Base-by-base conservation (phyloP, 208 protist species). In the Porcisia hertigi region DNA sequence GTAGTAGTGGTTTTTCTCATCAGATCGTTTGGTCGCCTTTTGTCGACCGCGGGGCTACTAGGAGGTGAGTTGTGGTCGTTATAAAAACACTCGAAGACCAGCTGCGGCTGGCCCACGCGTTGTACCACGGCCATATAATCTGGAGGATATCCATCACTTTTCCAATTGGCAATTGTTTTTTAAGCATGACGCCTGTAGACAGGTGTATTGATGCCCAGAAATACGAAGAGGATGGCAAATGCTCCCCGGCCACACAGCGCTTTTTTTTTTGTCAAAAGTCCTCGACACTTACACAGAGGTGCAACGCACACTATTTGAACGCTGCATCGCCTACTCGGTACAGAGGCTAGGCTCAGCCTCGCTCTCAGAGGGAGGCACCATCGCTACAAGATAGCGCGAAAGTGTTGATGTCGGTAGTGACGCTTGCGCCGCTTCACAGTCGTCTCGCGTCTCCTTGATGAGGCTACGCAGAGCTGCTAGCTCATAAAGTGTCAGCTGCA, bases 401-500 rank as follows among this genome's bases (percentile, higher is more conserved):
- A 75, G 71, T 47, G n/a, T 41, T 9, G 23, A 53, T 45, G 16
- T 41, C 1, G 71, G 45, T 23, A 58, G 12, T 3, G 53, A 5
- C 23, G 18, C 25, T 34, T 11, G 18, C 23, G 41, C 53, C 54
- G 43, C 52, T 7, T 66, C 45, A 18, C 30, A 18, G 23, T 74
- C 72, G 16, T 66, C 36, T 6, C 39, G 43, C 36, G 71, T 77
- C 11, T 54, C 59, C 23, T 80, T 64, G 1, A 80, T 71, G 5
- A 77, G 47, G 3, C 69, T 47, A 7, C 88, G 83, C 58, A 93
- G 57, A 16, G 77, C 75, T 7, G 88, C 82, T 20, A 92, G 73
- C 59, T 93, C 91, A 70, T 92, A 92, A 23, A 95, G 63, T 12
- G 82, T 80, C 30, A 90, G 69, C 45, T 89, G 82, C 11, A 84